Percentiles rank a stretch among this genome's conserved stretches.
Conservation (phyloP, 768 basidiomycete species). For the Lentinus brumalis region DNA sequence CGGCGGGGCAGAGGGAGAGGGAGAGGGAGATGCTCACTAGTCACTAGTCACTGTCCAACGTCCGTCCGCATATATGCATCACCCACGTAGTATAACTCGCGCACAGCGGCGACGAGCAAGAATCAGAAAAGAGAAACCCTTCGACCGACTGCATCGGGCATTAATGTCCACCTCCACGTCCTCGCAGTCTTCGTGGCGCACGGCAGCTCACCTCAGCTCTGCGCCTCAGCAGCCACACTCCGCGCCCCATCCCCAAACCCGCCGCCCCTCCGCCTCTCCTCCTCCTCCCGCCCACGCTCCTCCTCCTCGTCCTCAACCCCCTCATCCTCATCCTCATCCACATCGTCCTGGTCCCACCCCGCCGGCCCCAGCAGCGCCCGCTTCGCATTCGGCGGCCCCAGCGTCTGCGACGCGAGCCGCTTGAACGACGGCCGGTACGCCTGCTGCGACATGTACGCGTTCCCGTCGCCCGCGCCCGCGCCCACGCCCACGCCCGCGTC, state of each 20-base stretch:
- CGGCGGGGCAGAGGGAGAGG: too few relatives aligned
- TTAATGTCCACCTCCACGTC: background rate
- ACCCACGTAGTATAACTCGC: too few relatives aligned
- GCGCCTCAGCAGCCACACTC: background rate
- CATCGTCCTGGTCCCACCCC: constrained; percentile 35
- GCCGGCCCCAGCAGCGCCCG: constrained; percentile 43
- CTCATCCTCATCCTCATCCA: constrained; percentile 20
- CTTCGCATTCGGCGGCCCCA: constrained; percentile 63
- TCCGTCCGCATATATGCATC: too few relatives aligned
- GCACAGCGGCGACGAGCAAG: too few relatives aligned
- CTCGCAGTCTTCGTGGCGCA: too few relatives aligned
- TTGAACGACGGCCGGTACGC: constrained; percentile 65
- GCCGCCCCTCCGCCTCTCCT: background rate
- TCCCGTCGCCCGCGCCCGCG: background rate
- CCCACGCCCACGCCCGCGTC: background rate
- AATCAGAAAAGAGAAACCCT: too few relatives aligned
- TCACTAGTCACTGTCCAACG: too few relatives aligned
- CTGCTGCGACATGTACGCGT: background rate
- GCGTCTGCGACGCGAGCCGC: constrained; percentile 69
- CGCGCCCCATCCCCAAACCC: background rate
- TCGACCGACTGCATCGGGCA: background rate
- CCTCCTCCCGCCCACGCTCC: background rate
- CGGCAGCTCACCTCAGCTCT: too few relatives aligned
- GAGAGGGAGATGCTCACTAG: background rate
- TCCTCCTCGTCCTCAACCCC: background rate